Base-by-base conservation (phyloP, 2,329 filamentous ascomycete genomes). In the Xylaria multiplex region DNA sequence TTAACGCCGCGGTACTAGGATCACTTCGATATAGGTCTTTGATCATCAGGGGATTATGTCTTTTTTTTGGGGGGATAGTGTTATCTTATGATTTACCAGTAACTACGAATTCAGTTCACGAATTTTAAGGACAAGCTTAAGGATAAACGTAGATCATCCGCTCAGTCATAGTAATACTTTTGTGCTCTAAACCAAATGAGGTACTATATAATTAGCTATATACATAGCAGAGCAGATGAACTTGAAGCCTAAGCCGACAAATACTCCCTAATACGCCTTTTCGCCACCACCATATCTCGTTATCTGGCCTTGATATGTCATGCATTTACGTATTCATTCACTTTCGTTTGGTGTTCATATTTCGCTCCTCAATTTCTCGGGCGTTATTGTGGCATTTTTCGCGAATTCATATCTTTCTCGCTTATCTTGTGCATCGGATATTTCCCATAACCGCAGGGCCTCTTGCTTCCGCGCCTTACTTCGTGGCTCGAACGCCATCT, bases 401-500 rank as follows among this genome's bases (percentile, higher is more conserved):
- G 73, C 46, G 58, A 79, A 79, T 16, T 73, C 73, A 4, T 68
- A 70, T 49, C 77, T 69, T 55, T 73, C 70, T 16, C 56, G 59
- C 22, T 49, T 43, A 48, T 80, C 77, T 9, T 63, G 64, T 0
- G 70, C 68, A 13, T 79, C 73, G 11, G 78, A 77, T 50, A 75
- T 73, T 13, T 68, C 68, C 81, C 81, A 83, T 22, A 80, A 66
- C 6, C 72, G 69, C 14, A 79, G 69, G 6, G 81, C 79, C 65
- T 81, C 78, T 45, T 75, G 69, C 66, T 75, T 77, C 27, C 82
- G 78, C 7, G 70, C 71, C 56, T 77, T 77, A 57, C 80, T 84
- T 55, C 85, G 76, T 4, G 84, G 82, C 74, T 85, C 81, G 60
- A 86, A 86, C 1, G 77, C 79, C 83, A 87, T 85, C 73, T 85